phyloP scores from a whole-genome alignment of 2,329 filamentous ascomycete species.

The Cryphonectria nitschkei region DNA sequence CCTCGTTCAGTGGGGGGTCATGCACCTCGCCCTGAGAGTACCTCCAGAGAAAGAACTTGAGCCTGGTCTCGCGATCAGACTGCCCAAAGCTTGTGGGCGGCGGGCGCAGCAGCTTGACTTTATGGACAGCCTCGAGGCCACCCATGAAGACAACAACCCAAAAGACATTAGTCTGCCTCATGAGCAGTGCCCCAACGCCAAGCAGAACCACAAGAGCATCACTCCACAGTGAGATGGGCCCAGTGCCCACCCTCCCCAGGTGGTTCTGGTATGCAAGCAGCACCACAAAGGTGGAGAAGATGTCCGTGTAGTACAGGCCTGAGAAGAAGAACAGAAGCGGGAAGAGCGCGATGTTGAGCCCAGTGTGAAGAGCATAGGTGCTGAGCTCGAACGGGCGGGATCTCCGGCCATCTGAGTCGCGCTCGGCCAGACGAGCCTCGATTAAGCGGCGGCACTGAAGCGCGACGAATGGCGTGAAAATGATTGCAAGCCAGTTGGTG shows the following conservation, averaged over 20 bases:
- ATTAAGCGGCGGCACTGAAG: conserved; percentile 57
- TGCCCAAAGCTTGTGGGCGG: conserved; percentile 33
- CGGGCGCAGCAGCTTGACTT: conserved; percentile 49
- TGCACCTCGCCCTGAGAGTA: conserved; percentile 58
- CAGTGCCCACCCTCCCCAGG: conserved; percentile 47
- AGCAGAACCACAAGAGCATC: conserved; percentile 53
- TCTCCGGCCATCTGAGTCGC: conserved; percentile 28
- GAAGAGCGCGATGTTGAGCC: conserved; percentile 81
- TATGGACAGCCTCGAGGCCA: conserved; percentile 58
- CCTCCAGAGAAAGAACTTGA: conserved; percentile 45
- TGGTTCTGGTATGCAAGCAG: conserved; percentile 68
- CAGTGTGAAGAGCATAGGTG: conserved; percentile 59
- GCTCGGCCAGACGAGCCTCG: conserved; percentile 47
- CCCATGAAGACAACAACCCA: conserved; percentile 85
- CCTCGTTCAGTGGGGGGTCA: conserved; percentile 52
- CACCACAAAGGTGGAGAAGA: conserved; percentile 78
- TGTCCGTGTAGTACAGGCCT: conserved; percentile 91
- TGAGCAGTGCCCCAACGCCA: conserved; percentile 70
- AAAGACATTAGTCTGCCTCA: conserved; percentile 96
- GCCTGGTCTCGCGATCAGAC: conserved; percentile 39
- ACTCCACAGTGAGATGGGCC: conserved; percentile 38
- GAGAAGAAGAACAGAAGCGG: conserved; percentile 96
- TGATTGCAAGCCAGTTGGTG: conserved; percentile 51
- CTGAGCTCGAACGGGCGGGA: conserved; percentile 37
- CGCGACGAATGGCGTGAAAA: conserved; percentile 49